Conservation (phyloP, 768 basidiomycete genomes). For the Mycena belliarum region DNA sequence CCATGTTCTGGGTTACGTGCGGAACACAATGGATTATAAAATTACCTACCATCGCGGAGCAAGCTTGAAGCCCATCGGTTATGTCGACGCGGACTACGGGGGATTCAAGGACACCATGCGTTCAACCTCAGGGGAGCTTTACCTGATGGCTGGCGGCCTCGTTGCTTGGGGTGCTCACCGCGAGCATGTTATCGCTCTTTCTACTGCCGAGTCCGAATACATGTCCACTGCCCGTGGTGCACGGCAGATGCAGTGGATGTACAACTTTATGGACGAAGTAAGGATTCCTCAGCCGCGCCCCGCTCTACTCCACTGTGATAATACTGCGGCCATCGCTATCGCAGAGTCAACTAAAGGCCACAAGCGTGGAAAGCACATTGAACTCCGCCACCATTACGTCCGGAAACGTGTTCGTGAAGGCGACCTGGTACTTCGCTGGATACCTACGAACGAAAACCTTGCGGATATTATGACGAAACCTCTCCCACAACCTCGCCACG, state of each 20-base stretch:
- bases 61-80: background rate
- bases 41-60: conserved; percentile 22
- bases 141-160: background rate
- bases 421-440: background rate
- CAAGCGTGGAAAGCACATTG: background rate
- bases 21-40: conserved; percentile 25
- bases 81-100: background rate
- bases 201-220: background rate
- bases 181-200: background rate
- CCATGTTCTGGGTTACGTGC: conserved; percentile 32
- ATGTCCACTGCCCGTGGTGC: background rate
- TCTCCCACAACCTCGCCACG: background rate
- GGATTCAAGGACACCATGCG: background rate
- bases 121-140: conserved; percentile 1
- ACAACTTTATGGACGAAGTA: background rate
- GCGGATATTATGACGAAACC: background rate
- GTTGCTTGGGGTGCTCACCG: background rate
- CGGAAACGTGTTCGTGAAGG: background rate
- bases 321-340: background rate
- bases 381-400: background rate
- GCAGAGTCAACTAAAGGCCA: background rate
- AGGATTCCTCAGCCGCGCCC: background rate
- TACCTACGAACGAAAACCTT: background rate
- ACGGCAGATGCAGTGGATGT: background rate
- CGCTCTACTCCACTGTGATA: background rate